Evolutionary conservation across 768 basidiomycete species (phyloP).

Genomic region (Panellus pusillus): DNA sequence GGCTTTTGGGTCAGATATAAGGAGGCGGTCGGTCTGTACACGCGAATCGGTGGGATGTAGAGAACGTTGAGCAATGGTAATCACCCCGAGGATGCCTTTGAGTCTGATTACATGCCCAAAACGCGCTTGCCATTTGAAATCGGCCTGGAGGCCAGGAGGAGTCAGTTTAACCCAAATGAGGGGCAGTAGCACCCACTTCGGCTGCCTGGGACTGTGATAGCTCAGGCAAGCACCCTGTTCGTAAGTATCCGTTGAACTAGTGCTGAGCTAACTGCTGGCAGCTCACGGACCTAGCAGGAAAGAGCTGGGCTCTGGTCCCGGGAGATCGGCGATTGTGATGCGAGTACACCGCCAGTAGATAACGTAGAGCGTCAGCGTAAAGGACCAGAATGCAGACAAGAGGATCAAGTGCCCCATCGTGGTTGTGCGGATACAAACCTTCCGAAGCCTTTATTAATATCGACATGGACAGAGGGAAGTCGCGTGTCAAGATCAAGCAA

Average conservation of each 20-base stretch:
- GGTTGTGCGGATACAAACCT: neutral
- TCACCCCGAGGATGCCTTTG: conserved; percentile 52
- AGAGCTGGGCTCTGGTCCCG: conserved; percentile 49
- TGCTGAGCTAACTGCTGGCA: neutral
- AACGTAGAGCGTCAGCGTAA: conserved; percentile 19
- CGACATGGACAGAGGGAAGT: too few species aligned
- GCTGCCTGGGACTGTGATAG: conserved; percentile 53
- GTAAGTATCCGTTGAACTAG: neutral
- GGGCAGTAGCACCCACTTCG: conserved; percentile 13
- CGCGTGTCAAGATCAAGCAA: too few species aligned
- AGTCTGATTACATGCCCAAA: conserved; percentile 54
- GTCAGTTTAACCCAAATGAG: neutral
- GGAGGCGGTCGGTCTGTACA: conserved; percentile 49
- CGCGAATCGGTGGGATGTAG: neutral
- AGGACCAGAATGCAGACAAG: neutral
- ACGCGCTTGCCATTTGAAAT: conserved; percentile 51
- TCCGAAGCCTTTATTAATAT: too few species aligned
- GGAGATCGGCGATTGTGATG: conserved; percentile 45
- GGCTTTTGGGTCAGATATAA: conserved; percentile 58
- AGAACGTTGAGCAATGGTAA: too few species aligned
- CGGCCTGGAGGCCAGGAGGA: conserved; percentile 32
- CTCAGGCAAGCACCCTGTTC: conserved; percentile 48
- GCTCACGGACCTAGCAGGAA: conserved; percentile 43
- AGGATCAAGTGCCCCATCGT: neutral
- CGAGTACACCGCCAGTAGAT: conserved; percentile 37